phyloP scores from a whole-genome alignment of 2,329 filamentous ascomycete genomes.

The Monilinia fructigena region DNA sequence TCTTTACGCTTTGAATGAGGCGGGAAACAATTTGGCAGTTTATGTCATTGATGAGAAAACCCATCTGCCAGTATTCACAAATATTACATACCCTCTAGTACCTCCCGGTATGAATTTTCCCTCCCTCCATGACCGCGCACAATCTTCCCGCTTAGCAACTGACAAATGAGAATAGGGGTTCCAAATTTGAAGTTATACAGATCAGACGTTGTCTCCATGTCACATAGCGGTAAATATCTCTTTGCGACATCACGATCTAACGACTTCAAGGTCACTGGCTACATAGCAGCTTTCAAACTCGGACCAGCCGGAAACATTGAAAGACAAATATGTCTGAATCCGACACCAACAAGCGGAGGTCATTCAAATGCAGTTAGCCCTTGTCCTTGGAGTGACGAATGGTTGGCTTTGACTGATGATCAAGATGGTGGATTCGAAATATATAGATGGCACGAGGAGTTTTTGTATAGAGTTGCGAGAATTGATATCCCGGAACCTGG shows the following conservation, averaged over 20 bases:
- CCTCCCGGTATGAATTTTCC: constrained; percentile 59
- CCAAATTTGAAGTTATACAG: constrained; percentile 64
- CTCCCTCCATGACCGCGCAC: constrained; percentile 40
- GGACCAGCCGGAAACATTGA: constrained; percentile 68
- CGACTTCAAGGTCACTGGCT: constrained; percentile 71
- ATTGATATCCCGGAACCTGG: constrained; percentile 80
- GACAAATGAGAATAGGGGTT: constrained; percentile 19
- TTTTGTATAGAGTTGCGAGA: constrained; percentile 72
- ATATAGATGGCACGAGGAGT: constrained; percentile 82
- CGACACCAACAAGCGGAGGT: constrained; percentile 82
- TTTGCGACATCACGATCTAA: constrained; percentile 85
- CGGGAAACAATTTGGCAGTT: constrained; percentile 78
- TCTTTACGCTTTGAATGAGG: constrained; percentile 85
- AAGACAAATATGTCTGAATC: constrained; percentile 75
- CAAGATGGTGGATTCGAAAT: constrained; percentile 86
- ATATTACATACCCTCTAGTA: constrained; percentile 73
- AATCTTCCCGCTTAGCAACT: background rate
- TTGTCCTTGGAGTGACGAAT: constrained; percentile 82
- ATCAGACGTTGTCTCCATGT: constrained; percentile 77
- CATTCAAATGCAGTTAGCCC: constrained; percentile 87
- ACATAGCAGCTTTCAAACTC: constrained; percentile 77
- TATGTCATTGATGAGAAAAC: constrained; percentile 75
- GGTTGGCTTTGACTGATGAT: constrained; percentile 86
- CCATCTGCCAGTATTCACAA: constrained; percentile 75
- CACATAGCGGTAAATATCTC: constrained; percentile 68